Base-by-base conservation (phyloP, 257 asterid genomes). In the Lycium ferocissimum region DNA sequence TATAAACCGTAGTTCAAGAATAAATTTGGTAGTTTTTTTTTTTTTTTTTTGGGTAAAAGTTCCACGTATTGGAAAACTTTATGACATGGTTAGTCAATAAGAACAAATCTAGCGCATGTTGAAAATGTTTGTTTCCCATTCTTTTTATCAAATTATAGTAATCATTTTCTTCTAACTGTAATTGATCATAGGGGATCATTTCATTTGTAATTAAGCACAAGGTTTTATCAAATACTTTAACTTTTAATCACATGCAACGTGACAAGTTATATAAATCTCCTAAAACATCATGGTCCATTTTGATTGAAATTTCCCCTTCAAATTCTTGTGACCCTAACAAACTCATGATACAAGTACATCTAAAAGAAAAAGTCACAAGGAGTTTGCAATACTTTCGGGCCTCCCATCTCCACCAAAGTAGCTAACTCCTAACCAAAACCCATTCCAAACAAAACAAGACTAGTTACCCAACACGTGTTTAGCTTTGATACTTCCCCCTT, bases 351-450 rank as follows among this genome's bases (percentile, higher is more conserved):
- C 65, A 59, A 59, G 33, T 20, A 59, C 33, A 59, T 59, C 56
- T 5, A 71, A 72, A 57, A 20, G 38, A 76, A 76, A 76, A 76
- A 51, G 82, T 76, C 82, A 26, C 2, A 7, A 20, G 26, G 3
- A 49, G 22, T 7, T 73, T 47, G 11, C 10, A 75, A 75, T 73
- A 73, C 4, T 22, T 75, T 20, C 20, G 56, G 61, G 78, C 84
- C 59, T 82, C 40, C 35, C 45, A 82, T 53, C 45, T 82, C 85
- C 85, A 82, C 47, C 18, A 63, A 82, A 62, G 11, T 47, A 40
- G 62, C 57, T 58, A 26, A 62, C 8, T 38, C 33, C 22, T 3
- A 82, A 66, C 33, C 3, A 69, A 43, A 59, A 45, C 5, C n/a
- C 1, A 59, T 45, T 37, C 84, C 35, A 40, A 18, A 9, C 8